A percentile compares a stretch with the other conserved stretches of the same genome.
Conservation (phyloP, 73 alveolate genomes). For the Stentor coeruleus region DNA sequence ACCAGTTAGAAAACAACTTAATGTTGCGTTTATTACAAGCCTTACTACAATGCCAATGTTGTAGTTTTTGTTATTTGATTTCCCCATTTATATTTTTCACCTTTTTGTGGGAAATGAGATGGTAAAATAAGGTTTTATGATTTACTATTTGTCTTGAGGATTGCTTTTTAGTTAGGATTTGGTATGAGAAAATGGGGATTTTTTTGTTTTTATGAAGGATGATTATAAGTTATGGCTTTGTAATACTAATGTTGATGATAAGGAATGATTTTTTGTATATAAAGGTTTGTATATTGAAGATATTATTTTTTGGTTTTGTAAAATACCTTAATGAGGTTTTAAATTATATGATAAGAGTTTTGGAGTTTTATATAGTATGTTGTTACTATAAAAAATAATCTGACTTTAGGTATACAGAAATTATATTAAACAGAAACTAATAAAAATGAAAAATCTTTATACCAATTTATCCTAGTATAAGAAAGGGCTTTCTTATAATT, state of each 20-base stretch:
- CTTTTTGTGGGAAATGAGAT: neutral
- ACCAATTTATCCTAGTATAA: too few species aligned
- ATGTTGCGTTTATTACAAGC: neutral
- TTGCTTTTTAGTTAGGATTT: neutral
- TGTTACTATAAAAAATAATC: too few species aligned
- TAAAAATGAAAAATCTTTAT: too few species aligned
- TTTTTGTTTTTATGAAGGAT: neutral
- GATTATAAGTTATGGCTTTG: neutral
- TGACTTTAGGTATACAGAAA: too few species aligned
- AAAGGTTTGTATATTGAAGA: neutral
- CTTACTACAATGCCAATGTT: neutral
- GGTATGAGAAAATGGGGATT: neutral
- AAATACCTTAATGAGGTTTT: too few species aligned
- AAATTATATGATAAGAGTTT: too few species aligned
- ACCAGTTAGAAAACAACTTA: neutral
- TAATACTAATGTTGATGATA: neutral
- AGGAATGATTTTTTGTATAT: neutral
- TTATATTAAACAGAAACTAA: too few species aligned
- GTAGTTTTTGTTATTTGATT: neutral
- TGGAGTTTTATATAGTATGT: too few species aligned
- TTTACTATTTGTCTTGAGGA: neutral
- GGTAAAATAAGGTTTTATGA: neutral
- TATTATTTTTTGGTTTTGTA: too few species aligned
- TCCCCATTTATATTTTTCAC: neutral
- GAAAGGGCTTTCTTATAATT: too few species aligned